Evolutionary conservation across 2,329 filamentous ascomycete genomes (phyloP).

Genomic region (Penicillium sp.): DNA sequence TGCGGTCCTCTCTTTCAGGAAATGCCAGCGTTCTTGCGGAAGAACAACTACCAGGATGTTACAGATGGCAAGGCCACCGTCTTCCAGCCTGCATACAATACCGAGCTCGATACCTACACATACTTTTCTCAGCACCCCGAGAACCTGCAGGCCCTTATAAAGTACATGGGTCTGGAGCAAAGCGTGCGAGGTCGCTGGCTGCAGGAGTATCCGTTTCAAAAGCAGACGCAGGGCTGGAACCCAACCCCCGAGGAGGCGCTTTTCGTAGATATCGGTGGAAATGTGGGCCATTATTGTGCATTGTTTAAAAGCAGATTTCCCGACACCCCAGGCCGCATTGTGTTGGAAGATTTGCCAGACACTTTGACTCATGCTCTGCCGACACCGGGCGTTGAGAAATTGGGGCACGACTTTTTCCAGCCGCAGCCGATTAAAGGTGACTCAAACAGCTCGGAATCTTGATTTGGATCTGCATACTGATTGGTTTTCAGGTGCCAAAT

Average conservation of each 20-base stretch:
- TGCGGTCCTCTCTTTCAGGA: neutral
- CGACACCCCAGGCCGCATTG: conserved; percentile 35
- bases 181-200: conserved; percentile 34
- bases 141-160: conserved; percentile 34
- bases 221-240: conserved; percentile 16
- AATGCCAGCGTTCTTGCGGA: conserved; percentile 21
- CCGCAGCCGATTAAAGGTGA: conserved; percentile 3
- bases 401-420: conserved; percentile 4
- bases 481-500: neutral
- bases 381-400: conserved; percentile 22
- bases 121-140: conserved; percentile 23
- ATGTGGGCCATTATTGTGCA: conserved; percentile 19
- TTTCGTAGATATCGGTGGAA: conserved; percentile 20
- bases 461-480: neutral
- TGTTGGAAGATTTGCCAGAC: conserved; percentile 47
- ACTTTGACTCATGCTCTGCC: conserved; percentile 27
- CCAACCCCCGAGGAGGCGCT: conserved; percentile 10
- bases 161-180: conserved; percentile 36
- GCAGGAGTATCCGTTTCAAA: conserved; percentile 17
- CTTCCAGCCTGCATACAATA: conserved; percentile 26
- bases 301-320: conserved; percentile 37
- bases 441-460: neutral
- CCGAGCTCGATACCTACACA: conserved; percentile 24
- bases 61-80: conserved; percentile 19
- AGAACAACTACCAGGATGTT: conserved; percentile 23